These are phyloP conservation scores for Populus tomentosa DNA, from an alignment of 441 rosid species.

Conservation along the genomic window DNA sequence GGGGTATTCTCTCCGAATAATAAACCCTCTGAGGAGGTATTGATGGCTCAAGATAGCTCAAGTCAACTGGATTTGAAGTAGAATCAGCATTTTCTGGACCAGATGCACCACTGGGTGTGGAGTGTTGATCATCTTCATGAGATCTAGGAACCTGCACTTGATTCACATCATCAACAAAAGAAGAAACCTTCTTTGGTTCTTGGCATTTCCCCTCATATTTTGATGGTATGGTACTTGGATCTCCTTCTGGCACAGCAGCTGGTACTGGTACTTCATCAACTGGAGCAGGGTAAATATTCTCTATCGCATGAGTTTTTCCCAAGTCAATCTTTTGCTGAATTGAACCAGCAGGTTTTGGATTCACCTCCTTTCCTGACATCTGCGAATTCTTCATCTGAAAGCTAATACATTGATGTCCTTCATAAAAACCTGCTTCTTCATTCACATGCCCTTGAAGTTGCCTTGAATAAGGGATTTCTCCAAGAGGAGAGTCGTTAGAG, in stretches of 20 bases:
- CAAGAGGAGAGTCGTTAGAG: neutral
- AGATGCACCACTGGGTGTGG: conserved; percentile 33
- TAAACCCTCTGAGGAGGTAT: conserved; percentile 47
- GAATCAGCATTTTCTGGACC: conserved; percentile 38
- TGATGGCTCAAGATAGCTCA: conserved; percentile 47
- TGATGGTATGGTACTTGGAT: conserved; percentile 33
- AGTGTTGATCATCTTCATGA: conserved; percentile 38
- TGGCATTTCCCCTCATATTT: conserved; percentile 34
- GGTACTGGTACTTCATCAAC: conserved; percentile 43
- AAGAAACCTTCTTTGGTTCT: conserved; percentile 32
- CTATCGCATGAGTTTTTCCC: conserved; percentile 25
- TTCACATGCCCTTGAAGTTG: conserved; percentile 36
- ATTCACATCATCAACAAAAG: conserved; percentile 42
- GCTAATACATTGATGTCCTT: conserved; percentile 33
- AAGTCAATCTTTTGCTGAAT: conserved; percentile 34
- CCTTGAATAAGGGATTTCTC: conserved; percentile 35
- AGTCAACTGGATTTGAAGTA: conserved; percentile 47
- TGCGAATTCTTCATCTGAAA: conserved; percentile 42
- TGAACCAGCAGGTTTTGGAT: conserved; percentile 33
- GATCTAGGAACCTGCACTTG: conserved; percentile 34
- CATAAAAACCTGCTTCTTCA: conserved; percentile 41
- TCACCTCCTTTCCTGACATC: conserved; percentile 32
- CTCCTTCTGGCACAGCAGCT: conserved; percentile 30
- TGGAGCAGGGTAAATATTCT: conserved; percentile 31
- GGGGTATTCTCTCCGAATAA: conserved; percentile 70